These are phyloP conservation scores for Penicillium sp. DNA, from an alignment of 2,329 filamentous ascomycete species.

Conservation along the genomic window DNA sequence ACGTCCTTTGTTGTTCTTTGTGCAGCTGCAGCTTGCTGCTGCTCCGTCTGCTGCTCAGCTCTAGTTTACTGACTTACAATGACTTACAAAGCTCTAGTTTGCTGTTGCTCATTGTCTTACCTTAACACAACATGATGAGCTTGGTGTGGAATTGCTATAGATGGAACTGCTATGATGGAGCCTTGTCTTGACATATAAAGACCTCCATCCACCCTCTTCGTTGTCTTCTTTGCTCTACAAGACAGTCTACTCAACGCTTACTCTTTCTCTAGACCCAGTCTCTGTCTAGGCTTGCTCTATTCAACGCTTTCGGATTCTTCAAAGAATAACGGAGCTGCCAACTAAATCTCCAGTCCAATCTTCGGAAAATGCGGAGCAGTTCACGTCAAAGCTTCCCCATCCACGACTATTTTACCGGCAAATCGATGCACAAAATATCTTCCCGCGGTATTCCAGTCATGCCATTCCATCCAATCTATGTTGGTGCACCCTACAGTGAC, in stretches of 20 bases:
- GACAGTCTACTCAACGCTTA: neutral
- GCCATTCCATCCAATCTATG: constrained; percentile 4
- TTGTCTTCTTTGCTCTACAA: neutral
- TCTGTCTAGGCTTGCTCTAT: neutral
- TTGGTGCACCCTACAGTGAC: neutral
- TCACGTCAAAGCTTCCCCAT: neutral
- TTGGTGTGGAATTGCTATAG: neutral
- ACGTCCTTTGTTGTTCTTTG: constrained; percentile 5
- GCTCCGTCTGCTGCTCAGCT: neutral
- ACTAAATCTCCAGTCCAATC: neutral
- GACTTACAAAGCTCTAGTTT: neutral
- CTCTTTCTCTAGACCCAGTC: neutral
- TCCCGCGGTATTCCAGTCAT: constrained; percentile 15
- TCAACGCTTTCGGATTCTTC: neutral
- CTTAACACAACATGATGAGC: neutral
- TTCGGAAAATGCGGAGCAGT: neutral
- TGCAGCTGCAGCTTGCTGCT: constrained; percentile 1
- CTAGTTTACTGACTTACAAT: neutral
- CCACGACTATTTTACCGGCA: neutral
- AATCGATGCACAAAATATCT: constrained; percentile 3
- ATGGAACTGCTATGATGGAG: neutral
- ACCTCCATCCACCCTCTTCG: neutral
- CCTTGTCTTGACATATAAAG: neutral
- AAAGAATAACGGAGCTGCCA: neutral
- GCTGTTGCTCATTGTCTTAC: neutral